Evolutionary conservation across 306 rosid genomes (phyloP), one percentile per base, ranked within the genome.

Genomic region (Lathyrus tuberosus): DNA sequence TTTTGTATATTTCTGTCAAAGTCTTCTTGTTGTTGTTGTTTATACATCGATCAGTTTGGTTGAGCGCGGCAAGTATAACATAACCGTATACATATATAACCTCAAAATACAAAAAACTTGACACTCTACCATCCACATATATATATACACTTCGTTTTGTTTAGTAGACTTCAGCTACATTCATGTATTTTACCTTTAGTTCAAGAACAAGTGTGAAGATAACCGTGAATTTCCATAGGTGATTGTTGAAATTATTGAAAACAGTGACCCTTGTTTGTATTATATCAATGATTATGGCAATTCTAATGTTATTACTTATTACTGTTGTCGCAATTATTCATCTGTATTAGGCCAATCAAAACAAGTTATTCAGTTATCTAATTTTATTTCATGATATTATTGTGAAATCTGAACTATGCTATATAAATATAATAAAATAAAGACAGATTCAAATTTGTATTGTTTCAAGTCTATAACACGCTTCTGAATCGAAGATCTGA

Each of bases 1-100:
- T 31, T 31, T 59, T 60, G 76, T 67, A 48, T 69, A 53, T 70
- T 54, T 37, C 24, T 56, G 80, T 74, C 80, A 15, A 74, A 28
- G 49, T 26, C 10, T 61, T 53, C 17, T 69, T 79, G 68, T 46
- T 26, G 6, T 61, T 53, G 24, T 69, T 79, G 68, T 46, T 69
- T 64, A 59, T 62, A 62, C 66, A 62, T 65, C 30, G 0, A 57
- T 61, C 56, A 41, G 65, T 49, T 53, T 61, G 62, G 74, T 62
- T 54, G 60, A 66, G 44, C 28, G 37, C 67, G 63, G 52, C 42
- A 79, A 69, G 65, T 26, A 44, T 37, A 58, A 61, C 53, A 48
- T 38, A 42, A 24, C 42, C 31, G 11, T 31, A 62, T 11, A 10
- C 22, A 20, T 62, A 58, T 52, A 62, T 73, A 24, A 24, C 75